Evolutionary conservation across 164 flowering plant species (phyloP), one percentile per base, ranked within the genome.

Genomic region (Umbilicus rupestris): DNA sequence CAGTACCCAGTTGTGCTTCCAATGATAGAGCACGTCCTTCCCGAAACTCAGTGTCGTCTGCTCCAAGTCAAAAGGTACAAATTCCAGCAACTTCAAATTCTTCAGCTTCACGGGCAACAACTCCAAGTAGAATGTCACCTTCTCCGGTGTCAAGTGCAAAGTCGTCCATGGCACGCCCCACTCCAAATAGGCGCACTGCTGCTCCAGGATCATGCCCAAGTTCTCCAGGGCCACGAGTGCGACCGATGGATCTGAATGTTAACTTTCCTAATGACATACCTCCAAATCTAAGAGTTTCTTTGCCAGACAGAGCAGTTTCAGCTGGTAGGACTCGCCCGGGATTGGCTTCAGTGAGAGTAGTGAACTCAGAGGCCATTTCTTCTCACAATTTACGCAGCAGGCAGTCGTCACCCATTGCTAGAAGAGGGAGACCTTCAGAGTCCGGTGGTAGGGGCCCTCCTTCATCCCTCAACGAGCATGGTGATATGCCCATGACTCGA

Each of bases 321-420:
- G 89, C 93, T 49, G 96, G 96, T 67, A 81, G 97, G 81, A 85
- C 92, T 29, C 82, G 99, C 28, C 96, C 99, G 5, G 84, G 85
- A 52, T 73, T 50, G 71, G 71, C 82, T 70, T 62, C 84, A 31
- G 66, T 45, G n/a, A 87, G 80, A 73, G 84, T 80, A 73, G 84
- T 80, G 29, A 83, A 68, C 66, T 45, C 73, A 39, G 98, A 87
- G 63, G 17, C 72, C n/a, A 59, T 75, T 41, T 76, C 77, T 29
- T 66, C 83, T 20, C 66, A 63, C 7, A 81, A 55, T 78, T 60
- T 66, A 39, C 60, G 79, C 16, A 82, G 92, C 70, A 80, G 92
- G 74, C 89, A 75, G 39, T 73, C 89, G 9, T 89, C 96, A 37
- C 98, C 98, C 0, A 69, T 81, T 68, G 79, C 70, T 55, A 68